Percentiles rank a stretch among this genome's conserved stretches.
Conservation (phyloP, 352 stramenopile species). For the Bremia lactucae region DNA sequence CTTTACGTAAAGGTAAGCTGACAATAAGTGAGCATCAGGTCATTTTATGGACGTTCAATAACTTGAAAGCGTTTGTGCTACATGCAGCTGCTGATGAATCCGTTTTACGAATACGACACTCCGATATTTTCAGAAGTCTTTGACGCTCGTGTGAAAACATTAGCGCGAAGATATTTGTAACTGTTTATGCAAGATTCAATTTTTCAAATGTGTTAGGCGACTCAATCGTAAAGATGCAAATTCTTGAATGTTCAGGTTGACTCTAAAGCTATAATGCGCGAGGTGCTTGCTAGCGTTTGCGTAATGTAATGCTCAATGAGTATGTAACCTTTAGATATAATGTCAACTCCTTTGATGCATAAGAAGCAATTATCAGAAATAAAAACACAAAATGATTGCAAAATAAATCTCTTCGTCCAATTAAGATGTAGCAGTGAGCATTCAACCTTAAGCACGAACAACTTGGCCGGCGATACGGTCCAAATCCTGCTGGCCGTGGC, state of each 20-base stretch:
- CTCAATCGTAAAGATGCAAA: no score
- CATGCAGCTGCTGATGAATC: slow-evolving; percentile 89
- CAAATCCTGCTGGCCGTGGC: slow-evolving; percentile 97
- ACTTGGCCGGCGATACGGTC: slow-evolving; percentile 97
- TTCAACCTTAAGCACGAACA: slow-evolving; percentile 58
- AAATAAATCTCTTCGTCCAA: slow-evolving; percentile 38
- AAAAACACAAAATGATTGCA: slow-evolving; percentile 28
- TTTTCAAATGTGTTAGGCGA: no score
- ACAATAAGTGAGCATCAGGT: no score
- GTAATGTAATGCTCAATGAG: neutral
- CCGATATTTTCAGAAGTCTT: slow-evolving; percentile 90
- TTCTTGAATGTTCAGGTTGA: no score
- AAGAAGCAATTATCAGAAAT: no score
- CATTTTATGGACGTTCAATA: no score
- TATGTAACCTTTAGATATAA: no score
- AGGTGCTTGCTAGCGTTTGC: neutral
- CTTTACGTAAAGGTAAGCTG: slow-evolving; percentile 91
- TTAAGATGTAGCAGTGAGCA: slow-evolving; percentile 19
- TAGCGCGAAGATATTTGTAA: slow-evolving; percentile 84
- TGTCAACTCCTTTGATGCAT: no score
- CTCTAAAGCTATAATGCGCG: no score
- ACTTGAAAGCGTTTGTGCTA: no score
- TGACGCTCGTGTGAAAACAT: slow-evolving; percentile 83
- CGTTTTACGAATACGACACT: slow-evolving; percentile 93
- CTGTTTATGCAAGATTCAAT: no score